A percentile compares a stretch with the other conserved stretches of the same genome.
These are phyloP conservation scores for Lachnellula occidentalis DNA, from an alignment of 2,329 filamentous ascomycete genomes.

Conservation along the genomic window DNA sequence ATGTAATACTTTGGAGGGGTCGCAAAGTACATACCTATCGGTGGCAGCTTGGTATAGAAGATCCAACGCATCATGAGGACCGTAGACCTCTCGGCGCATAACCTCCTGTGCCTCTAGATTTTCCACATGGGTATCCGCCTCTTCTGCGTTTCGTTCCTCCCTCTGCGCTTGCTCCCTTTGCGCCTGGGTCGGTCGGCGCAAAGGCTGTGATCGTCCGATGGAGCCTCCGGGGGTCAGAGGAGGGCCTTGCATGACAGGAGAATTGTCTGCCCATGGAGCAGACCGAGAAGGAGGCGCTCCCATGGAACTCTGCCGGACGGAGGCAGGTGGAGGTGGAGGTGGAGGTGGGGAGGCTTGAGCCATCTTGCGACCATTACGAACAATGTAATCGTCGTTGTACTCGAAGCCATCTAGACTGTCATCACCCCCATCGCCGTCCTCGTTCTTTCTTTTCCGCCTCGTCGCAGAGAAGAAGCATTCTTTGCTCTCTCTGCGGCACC, in stretches of 20 bases:
- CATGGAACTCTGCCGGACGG: slow-evolving; percentile 28
- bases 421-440: slow-evolving; percentile 48
- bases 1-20: slow-evolving; percentile 42
- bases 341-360: slow-evolving; percentile 38
- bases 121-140: slow-evolving; percentile 56
- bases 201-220: slow-evolving; percentile 58
- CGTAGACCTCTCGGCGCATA: slow-evolving; percentile 72
- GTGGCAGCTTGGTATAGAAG: slow-evolving; percentile 83
- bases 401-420: slow-evolving; percentile 41
- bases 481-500: slow-evolving; percentile 91
- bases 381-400: slow-evolving; percentile 55
- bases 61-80: slow-evolving; percentile 87
- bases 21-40: slow-evolving; percentile 41
- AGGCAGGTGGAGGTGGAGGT: slow-evolving; percentile 2
- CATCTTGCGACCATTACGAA: slow-evolving; percentile 70
- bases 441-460: slow-evolving; percentile 79
- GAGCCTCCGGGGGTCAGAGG: slow-evolving; percentile 64
- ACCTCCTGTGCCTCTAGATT: slow-evolving; percentile 60
- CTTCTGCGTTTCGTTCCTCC: slow-evolving; percentile 37
- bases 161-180: slow-evolving; percentile 31
- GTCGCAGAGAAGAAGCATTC: slow-evolving; percentile 97
- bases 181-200: slow-evolving; percentile 53
- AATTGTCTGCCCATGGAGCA: slow-evolving; percentile 33
- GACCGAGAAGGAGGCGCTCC: slow-evolving; percentile 28
- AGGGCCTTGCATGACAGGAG: slow-evolving; percentile 23